phyloP scores from a whole-genome alignment of 805 yeast genomes.

The Sungouiozyma ichnusensis region DNA sequence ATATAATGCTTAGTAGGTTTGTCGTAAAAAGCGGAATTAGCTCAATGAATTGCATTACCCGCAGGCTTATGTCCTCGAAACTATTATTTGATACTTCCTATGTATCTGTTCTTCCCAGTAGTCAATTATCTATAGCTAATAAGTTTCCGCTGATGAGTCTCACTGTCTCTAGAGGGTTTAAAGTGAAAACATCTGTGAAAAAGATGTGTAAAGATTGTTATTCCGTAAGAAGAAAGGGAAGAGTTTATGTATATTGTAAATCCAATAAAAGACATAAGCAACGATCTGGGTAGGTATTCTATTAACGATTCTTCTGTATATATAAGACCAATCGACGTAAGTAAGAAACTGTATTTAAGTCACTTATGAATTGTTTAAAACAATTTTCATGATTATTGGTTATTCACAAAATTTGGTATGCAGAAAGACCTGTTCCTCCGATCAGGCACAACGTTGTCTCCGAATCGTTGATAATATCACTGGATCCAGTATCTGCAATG shows the following conservation, averaged over 20 bases:
- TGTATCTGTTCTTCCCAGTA: not conserved
- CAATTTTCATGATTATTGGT: too few relatives aligned
- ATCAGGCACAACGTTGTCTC: constrained; percentile 30
- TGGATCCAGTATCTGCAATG: constrained; percentile 83
- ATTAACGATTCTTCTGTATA: not conserved
- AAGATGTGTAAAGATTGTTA: constrained; percentile 88
- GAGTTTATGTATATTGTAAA: constrained; percentile 88
- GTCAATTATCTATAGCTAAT: not conserved
- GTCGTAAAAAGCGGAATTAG: too few relatives aligned
- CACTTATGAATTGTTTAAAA: too few relatives aligned
- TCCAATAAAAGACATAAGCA: constrained; percentile 90
- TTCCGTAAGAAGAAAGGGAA: constrained; percentile 88
- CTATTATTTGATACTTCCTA: too few relatives aligned
- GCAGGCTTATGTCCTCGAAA: too few relatives aligned
- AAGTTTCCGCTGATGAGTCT: not conserved
- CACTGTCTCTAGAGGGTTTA: constrained; percentile 53
- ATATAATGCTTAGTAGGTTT: too few relatives aligned
- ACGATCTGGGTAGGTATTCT: constrained; percentile 56
- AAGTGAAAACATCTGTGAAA: constrained; percentile 86
- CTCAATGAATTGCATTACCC: too few relatives aligned
- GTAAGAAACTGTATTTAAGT: too few relatives aligned
- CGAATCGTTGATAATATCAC: constrained; percentile 33
- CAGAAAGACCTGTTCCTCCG: constrained; percentile 79
- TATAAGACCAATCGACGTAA: too few relatives aligned
- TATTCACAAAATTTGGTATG: constrained; percentile 31